phyloP scores from a whole-genome alignment of 108 stramenopile species.

The Cylindrotheca fusiformis region DNA sequence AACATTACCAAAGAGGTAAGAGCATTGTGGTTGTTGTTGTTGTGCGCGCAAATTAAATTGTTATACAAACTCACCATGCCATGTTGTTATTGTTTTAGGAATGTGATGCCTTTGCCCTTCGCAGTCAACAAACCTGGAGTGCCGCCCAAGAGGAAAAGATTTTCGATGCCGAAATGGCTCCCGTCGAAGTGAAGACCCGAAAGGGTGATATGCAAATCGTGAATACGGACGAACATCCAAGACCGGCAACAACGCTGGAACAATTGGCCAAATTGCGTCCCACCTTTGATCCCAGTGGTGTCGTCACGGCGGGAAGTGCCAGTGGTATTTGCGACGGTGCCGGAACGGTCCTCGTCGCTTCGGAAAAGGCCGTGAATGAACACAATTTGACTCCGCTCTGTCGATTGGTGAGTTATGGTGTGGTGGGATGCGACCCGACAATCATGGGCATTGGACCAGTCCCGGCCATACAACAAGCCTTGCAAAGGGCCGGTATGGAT shows the following conservation, averaged over 20 bases:
- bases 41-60: not conserved
- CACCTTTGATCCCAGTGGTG: conserved; percentile 96
- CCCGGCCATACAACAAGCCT: conserved; percentile 87
- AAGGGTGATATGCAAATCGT: conserved; percentile 82
- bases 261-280: conserved; percentile 83
- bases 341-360: conserved; percentile 87
- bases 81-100: conserved; percentile 40
- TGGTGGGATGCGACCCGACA: conserved; percentile 89
- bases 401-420: conserved; percentile 65
- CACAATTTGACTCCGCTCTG: conserved; percentile 89
- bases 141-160: conserved; percentile 69
- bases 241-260: conserved; percentile 85
- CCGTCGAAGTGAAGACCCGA: conserved; percentile 82
- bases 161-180: conserved; percentile 92
- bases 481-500: conserved; percentile 73
- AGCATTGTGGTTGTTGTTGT: not conserved
- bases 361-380: conserved; percentile 82
- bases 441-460: conserved; percentile 98
- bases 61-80: conserved; percentile 1
- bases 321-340: conserved; percentile 99
- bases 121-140: conserved; percentile 86
- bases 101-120: conserved; percentile 88
- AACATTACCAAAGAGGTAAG: conserved; percentile 76
- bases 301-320: conserved; percentile 94
- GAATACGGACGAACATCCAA: conserved; percentile 95